Percentiles rank a stretch among this genome's conserved stretches.
Conservation (phyloP, 805 yeast genomes). For the Lipomyces sp. region DNA sequence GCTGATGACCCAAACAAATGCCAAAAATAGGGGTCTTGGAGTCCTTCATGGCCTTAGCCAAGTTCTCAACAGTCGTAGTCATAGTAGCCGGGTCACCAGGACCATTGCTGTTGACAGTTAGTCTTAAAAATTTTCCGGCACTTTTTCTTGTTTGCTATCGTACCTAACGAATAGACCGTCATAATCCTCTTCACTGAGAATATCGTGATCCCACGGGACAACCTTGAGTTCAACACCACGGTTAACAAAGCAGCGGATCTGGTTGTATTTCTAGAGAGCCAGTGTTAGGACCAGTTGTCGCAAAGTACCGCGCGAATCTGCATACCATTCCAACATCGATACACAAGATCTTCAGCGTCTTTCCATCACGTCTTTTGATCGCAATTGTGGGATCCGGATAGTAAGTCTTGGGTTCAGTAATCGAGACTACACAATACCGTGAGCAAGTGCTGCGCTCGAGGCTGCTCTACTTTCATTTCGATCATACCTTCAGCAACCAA, state of each 20-base stretch:
- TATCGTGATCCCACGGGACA: conserved; percentile 94
- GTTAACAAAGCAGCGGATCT: conserved; percentile 92
- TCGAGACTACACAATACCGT: conserved; percentile 60
- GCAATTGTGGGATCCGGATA: conserved; percentile 64
- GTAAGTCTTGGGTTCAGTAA: conserved; percentile 74
- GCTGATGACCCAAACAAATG: conserved; percentile 96
- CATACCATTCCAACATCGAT: conserved; percentile 88
- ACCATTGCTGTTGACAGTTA: conserved; percentile 77
- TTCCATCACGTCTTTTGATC: conserved; percentile 69
- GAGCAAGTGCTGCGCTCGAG: neutral
- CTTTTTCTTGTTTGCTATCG: neutral
- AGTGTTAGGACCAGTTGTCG: neutral
- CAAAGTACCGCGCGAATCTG: neutral
- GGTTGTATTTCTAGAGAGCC: conserved; percentile 69
- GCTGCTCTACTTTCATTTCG: neutral
- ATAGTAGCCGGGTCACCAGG: conserved; percentile 98
- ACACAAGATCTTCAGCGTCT: conserved; percentile 79
- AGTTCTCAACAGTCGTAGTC: conserved; percentile 64
- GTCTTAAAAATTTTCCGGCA: neutral
- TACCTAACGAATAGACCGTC: conserved; percentile 77
- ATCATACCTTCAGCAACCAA: conserved; percentile 68
- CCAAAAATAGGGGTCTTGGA: conserved; percentile 93
- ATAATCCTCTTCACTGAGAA: conserved; percentile 68
- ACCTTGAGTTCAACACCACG: conserved; percentile 96
- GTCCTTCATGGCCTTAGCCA: conserved; percentile 61